Evolutionary conservation across 805 yeast species (phyloP), one percentile per base, ranked within the genome.

Genomic region (Kazachstania martiniae): DNA sequence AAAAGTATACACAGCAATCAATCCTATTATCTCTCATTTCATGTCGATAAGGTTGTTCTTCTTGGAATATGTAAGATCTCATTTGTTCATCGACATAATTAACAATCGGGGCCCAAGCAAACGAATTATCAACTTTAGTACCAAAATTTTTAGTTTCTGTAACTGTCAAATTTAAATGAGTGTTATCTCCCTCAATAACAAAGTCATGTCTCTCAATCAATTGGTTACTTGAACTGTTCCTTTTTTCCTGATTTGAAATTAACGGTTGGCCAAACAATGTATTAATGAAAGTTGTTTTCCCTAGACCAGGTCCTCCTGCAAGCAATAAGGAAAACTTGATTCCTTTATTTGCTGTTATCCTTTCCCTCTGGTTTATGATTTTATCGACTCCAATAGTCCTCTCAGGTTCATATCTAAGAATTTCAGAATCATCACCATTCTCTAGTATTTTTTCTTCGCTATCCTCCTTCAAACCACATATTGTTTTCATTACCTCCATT

Each of bases 261-360:
- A 26, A 5, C 3, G 50, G 26, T 2, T 77, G 59, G 28, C 78
- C 77, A 53, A 84, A 81, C 40, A 87, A 65, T 7, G 93, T 77
- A 63, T 87, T 83, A 44, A 85, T 62, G 41, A 86, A 83, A 1
- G 89, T 74, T 4, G 84, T 72, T 51, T 83, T 84, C 28, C 94
- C 95, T 32, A 82, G 65, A 3, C 95, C 95, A 31, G 80, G 66
- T 56, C 80, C 86, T 19, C 96, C 95, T 29, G 80, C 86, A 23
- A 85, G 74, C 81, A 86, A 74, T 35, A 87, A 48, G 28, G 93
- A 84, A 58, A 83, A 80, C 17, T 75, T 64, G 14, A 83, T 74
- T 12, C 95, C 95, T 35, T 65, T 64, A 39, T 65, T 70, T 30
- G 68, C 46, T 8, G 40, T 44, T 21, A 56, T 32, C 4, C 32